Evolutionary conservation across 129 eudicot species (phyloP).

Genomic region (Helichrysum umbraculigerum): DNA sequence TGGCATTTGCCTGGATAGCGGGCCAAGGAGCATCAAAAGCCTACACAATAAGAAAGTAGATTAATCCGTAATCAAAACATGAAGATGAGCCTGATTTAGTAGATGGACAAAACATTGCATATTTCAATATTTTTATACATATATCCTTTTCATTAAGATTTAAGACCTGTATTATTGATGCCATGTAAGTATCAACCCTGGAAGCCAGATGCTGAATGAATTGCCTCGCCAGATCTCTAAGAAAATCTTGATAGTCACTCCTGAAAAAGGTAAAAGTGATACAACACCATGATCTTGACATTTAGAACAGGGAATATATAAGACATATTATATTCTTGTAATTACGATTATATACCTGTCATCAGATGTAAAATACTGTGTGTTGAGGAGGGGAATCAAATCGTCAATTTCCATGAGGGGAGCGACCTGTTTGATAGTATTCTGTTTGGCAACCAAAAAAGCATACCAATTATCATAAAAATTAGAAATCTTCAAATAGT

Average conservation of each 20-base stretch:
- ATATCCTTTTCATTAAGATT: neutral
- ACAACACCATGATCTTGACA: neutral
- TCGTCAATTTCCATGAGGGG: constrained; percentile 69
- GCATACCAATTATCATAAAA: neutral
- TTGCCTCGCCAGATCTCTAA: constrained; percentile 78
- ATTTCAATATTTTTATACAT: neutral
- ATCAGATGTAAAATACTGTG: constrained; percentile 70
- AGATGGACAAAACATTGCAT: neutral
- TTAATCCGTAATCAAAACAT: constrained; percentile 1
- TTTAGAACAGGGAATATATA: constrained; percentile 12
- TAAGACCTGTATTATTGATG: constrained; percentile 79
- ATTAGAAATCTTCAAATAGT: constrained; percentile 2
- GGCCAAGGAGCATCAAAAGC: constrained; percentile 99
- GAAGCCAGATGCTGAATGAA: constrained; percentile 66
- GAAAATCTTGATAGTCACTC: constrained; percentile 91
- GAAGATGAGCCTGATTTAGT: neutral
- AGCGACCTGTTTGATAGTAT: constrained; percentile 66
- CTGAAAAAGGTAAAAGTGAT: constrained; percentile 38
- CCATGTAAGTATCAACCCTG: constrained; percentile 82
- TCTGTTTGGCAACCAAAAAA: constrained; percentile 37
- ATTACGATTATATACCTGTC: constrained; percentile 54
- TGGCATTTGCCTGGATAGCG: constrained; percentile 91
- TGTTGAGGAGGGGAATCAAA: constrained; percentile 55
- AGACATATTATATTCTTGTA: constrained; percentile 1
- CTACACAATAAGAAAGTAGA: constrained; percentile 39